Base-by-base conservation (phyloP, 2,329 filamentous ascomycete genomes). In the Diaporthe velutina region DNA sequence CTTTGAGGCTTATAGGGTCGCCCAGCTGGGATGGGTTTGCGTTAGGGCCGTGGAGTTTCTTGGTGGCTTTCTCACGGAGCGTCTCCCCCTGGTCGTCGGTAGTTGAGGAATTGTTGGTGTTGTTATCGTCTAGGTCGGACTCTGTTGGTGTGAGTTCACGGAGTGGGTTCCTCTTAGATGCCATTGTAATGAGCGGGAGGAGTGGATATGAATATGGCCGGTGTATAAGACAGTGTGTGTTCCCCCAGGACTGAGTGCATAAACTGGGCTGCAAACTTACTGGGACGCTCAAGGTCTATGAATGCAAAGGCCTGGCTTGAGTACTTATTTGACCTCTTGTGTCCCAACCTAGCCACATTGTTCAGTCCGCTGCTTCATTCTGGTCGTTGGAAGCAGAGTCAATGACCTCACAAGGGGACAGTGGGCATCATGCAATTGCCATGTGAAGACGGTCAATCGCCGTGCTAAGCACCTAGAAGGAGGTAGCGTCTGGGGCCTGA, bases 91-190 rank as follows among this genome's bases (percentile, higher is more conserved):
- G n/a, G 10, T 22, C 67, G 6, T 28, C 33, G 42, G 45, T 13
- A 12, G 13, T 5, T 22, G 61, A n/a, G 45, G 66, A 38, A 35
- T 38, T 48, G 30, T 19, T 71, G 30, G 60, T 28, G n/a, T 17
- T 15, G 30, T 25, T 58, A 28, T 64, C 42, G 45, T 71, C 68
- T 7, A 76, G 50, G 40, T 76, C 74, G 28, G 67, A 48, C 58
- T 76, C 74, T 60, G 74, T 76, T 25, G 74, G 74, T 25, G 74
- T 76, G 40, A 76, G 66, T 13, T 74, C 58, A 33, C 72, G 71
- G 19, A 76, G 66, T 22, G 74, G 72, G 55, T 74, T 76, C 30
- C 61, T 70, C 52, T 70, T 76, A 28, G 74, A 48, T 64, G 70
- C 30, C 72, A 76, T 74, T 25, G 15, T 48, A 10, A 25, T 33